Evolutionary conservation across 805 yeast species (phyloP).

Genomic region (Monosporozyma siamensis): DNA sequence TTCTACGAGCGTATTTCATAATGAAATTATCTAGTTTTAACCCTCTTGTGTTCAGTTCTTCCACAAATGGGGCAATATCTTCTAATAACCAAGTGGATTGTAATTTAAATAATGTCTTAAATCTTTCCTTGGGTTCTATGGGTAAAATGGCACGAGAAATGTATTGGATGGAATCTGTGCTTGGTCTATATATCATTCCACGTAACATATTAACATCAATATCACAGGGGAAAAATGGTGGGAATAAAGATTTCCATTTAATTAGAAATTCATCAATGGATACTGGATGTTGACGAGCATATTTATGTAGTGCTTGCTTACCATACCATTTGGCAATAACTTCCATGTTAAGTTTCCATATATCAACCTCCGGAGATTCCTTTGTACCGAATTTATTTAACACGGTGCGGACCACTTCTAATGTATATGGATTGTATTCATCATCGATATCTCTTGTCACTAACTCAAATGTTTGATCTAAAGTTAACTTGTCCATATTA

Average conservation of each 20-base stretch:
- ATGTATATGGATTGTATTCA: constrained; percentile 28
- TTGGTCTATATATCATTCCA: constrained; percentile 48
- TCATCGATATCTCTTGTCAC: constrained; percentile 27
- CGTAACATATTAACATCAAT: constrained; percentile 44
- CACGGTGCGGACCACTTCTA: constrained; percentile 41
- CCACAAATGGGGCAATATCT: constrained; percentile 56
- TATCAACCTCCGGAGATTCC: constrained; percentile 12
- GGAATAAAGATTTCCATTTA: constrained; percentile 54
- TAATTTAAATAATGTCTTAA: constrained; percentile 42
- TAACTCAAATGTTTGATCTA: constrained; percentile 25
- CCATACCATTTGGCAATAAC: constrained; percentile 58
- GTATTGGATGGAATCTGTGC: constrained; percentile 44
- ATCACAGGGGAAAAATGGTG: constrained; percentile 52
- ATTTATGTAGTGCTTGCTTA: constrained; percentile 36
- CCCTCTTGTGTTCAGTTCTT: constrained; percentile 45
- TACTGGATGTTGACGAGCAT: constrained; percentile 27
- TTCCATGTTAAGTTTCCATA: constrained; percentile 34
- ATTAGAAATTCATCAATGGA: constrained; percentile 48
- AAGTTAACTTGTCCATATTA: constrained; percentile 21
- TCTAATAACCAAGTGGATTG: constrained; percentile 53
- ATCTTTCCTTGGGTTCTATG: constrained; percentile 38
- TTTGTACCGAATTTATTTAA: constrained; percentile 36
- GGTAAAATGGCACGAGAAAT: constrained; percentile 44
- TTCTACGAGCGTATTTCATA: constrained; percentile 53
- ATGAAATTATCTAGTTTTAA: constrained; percentile 49